Evolutionary conservation across 176 grass and related monocot species (phyloP).

Genomic region (Lolium rigidum): DNA sequence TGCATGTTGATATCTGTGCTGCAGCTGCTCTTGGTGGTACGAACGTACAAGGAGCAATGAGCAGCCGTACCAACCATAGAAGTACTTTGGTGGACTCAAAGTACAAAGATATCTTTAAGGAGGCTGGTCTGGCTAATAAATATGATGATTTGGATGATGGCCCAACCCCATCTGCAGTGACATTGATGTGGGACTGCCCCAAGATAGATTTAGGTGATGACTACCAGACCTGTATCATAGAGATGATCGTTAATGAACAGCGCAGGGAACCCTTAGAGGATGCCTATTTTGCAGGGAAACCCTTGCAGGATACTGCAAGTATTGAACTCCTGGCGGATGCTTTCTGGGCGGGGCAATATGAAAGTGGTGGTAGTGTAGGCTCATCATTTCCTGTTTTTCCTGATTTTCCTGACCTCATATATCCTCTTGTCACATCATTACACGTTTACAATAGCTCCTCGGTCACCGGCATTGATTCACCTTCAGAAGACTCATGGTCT

Average conservation of each 20-base stretch:
- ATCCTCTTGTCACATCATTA: background rate
- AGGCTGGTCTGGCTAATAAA: background rate
- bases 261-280: background rate
- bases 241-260: background rate
- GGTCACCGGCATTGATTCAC: background rate
- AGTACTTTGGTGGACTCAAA: background rate
- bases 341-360: background rate
- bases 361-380: background rate
- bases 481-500: background rate
- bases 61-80: background rate
- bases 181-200: background rate
- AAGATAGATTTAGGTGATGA: background rate
- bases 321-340: no score
- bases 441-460: background rate
- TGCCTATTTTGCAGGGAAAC: background rate
- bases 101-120: background rate
- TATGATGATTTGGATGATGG: background rate
- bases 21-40: background rate
- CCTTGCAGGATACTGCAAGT: no score
- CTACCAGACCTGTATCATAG: background rate
- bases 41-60: background rate
- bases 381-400: background rate
- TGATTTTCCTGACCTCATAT: background rate
- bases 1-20: background rate
- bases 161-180: constrained; percentile 1